phyloP scores from a whole-genome alignment of 139 green algal genomes.

The Mesotaenium endlicherianum region DNA sequence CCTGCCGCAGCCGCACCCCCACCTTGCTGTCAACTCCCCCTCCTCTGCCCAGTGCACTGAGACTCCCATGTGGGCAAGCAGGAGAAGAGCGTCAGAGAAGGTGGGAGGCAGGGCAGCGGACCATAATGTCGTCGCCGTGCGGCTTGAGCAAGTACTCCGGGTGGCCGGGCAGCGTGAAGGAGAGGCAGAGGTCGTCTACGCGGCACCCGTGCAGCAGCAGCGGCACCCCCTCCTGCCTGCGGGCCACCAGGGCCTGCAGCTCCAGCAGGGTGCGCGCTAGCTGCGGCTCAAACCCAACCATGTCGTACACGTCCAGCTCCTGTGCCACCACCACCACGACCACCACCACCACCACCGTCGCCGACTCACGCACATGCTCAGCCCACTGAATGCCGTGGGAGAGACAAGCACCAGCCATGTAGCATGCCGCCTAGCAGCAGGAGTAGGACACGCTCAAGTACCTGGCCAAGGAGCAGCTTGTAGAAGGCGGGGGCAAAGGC shows the following conservation, averaged over 20 bases:
- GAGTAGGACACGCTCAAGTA: background rate
- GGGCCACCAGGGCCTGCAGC: constrained; percentile 59
- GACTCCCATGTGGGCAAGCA: too few species aligned
- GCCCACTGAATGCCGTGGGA: background rate
- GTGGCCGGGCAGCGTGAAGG: constrained; percentile 86
- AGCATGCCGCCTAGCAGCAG: background rate
- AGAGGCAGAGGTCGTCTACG: constrained; percentile 85
- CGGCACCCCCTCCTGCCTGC: background rate
- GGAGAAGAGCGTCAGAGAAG: too few species aligned
- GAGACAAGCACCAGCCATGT: background rate
- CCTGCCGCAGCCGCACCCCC: background rate
- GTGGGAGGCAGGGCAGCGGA: too few species aligned
- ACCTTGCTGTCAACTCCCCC: too few species aligned
- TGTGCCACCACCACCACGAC: constrained; percentile 10
- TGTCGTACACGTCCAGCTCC: constrained; percentile 49
- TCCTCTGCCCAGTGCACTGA: too few species aligned
- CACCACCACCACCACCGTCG: background rate
- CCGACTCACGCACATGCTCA: constrained; percentile 9
- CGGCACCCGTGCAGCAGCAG: constrained; percentile 30
- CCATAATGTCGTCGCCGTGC: constrained; percentile 60
- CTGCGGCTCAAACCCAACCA: constrained; percentile 70
- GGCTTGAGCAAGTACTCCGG: constrained; percentile 69
- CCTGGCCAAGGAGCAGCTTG: constrained; percentile 54
- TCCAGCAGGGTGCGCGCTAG: constrained; percentile 73
- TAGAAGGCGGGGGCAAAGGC: constrained; percentile 84